These are phyloP conservation scores for Cymbopogon flexuosus DNA, from an alignment of 202 grass and related monocot species.

Conservation along the genomic window DNA sequence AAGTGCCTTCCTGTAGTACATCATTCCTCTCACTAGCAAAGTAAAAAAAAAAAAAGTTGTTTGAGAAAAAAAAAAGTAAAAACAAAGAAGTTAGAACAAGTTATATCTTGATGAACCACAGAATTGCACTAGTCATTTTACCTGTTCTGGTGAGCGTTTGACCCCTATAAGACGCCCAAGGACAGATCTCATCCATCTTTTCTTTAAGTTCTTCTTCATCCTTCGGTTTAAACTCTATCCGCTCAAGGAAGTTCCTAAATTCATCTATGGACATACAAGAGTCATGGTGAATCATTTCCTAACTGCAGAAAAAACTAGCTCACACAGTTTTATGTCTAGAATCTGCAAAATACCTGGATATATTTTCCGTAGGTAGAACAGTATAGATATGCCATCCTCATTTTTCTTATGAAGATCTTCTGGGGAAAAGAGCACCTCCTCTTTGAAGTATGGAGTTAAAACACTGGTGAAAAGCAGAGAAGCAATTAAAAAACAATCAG, in stretches of 20 bases:
- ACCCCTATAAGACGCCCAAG: slow-evolving; percentile 79
- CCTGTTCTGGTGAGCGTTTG: slow-evolving; percentile 93
- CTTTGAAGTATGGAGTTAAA: slow-evolving; percentile 77
- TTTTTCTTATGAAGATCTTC: slow-evolving; percentile 56
- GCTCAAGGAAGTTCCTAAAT: slow-evolving; percentile 64
- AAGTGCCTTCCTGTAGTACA: slow-evolving; percentile 89
- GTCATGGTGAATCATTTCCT: slow-evolving; percentile 28
- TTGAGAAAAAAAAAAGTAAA: background rate
- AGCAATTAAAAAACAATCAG: background rate
- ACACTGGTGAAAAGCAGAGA: slow-evolving; percentile 51
- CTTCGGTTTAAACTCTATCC: slow-evolving; percentile 8
- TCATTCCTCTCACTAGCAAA: slow-evolving; percentile 92
- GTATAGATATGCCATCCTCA: slow-evolving; percentile 72
- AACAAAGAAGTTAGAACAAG: slow-evolving; percentile 18
- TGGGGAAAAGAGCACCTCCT: slow-evolving; percentile 58
- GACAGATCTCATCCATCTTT: slow-evolving; percentile 20
- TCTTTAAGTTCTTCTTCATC: slow-evolving; percentile 18
- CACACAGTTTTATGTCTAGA: background rate
- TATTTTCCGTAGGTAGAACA: slow-evolving; percentile 72
- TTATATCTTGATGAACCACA: background rate
- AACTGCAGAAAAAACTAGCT: background rate
- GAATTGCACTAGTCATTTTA: slow-evolving; percentile 28
- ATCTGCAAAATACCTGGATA: slow-evolving; percentile 49
- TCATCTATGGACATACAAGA: slow-evolving; percentile 59
- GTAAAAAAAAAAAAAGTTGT: background rate